Evolutionary conservation across 805 yeast species (phyloP), one percentile per base, ranked within the genome.

Genomic region (Danielia oregonensis): DNA sequence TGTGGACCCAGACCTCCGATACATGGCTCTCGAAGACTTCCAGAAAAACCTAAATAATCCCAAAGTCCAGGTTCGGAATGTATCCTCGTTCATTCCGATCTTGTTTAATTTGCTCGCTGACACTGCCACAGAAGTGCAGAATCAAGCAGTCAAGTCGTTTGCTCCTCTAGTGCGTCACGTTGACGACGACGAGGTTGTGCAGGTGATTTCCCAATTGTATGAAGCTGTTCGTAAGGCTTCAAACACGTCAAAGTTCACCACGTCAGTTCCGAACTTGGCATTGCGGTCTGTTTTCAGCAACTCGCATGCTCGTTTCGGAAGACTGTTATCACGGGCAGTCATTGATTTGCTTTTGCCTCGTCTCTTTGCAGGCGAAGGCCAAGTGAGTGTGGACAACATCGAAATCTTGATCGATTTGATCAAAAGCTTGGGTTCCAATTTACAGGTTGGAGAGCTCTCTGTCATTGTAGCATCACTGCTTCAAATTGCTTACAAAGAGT

Each of bases 1-100:
- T 44, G 80, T 79, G 3, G 95, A 86, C 48, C 83, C 93, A 3
- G 95, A 86, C 52, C 63, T 83, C 45, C 65, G 95, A 54, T 86
- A 79, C 61, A 86, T 86, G 95, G 94, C 89, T 2, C 63, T 86
- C 36, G 82, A 75, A 46, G 95, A 86, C 51, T 68, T 85, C 48
- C 76, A 72, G 46, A 73, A 73, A 50, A 50, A 60, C 30, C 49
- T 74, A 15, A 41, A 35, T 24, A 43, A 48, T 38, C 32, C 59
- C 47, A 39, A 57, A 43, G 40, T 42, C 38, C 36, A 48, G 50
- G 40, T 47, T 46, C 36, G 58, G 42, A 35, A 35, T 12, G 43
- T 65, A 39, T 59, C 46, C 32, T 51, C 50, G 12, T 59, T 76
- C 48, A 52, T 65, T 31, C 61, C 65, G 30, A 55, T 66, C 12